These are phyloP conservation scores for Ceratocystis diversiconidia DNA, from an alignment of 2,329 filamentous ascomycete species.

Conservation along the genomic window DNA sequence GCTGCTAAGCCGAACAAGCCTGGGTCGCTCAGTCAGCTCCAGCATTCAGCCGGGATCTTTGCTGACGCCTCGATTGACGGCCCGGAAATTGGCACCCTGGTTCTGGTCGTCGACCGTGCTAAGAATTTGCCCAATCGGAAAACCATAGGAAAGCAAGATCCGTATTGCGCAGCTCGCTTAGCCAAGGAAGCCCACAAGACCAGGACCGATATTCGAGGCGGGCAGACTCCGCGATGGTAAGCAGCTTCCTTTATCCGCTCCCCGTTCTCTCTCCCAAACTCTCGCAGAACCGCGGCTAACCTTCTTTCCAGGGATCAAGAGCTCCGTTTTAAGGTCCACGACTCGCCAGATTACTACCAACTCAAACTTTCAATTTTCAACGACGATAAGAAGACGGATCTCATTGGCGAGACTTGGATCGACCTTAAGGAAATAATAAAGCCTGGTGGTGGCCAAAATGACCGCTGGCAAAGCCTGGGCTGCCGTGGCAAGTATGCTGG, in stretches of 20 bases:
- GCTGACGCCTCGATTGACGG: constrained; percentile 89
- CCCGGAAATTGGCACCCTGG: constrained; percentile 81
- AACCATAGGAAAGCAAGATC: constrained; percentile 96
- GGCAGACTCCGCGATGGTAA: constrained; percentile 91
- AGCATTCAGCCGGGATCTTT: constrained; percentile 81
- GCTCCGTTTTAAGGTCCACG: constrained; percentile 87
- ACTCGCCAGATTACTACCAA: constrained; percentile 90
- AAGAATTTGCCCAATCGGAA: constrained; percentile 96
- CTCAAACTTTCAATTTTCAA: constrained; percentile 95
- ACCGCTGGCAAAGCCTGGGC: constrained; percentile 77
- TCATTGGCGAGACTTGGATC: constrained; percentile 91
- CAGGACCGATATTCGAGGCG: constrained; percentile 79
- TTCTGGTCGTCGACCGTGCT: constrained; percentile 81
- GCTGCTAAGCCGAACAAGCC: constrained; percentile 36
- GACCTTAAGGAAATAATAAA: constrained; percentile 69
- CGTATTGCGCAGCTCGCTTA: constrained; percentile 83
- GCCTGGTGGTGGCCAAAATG: constrained; percentile 78
- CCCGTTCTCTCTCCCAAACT: not conserved
- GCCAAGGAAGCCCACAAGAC: constrained; percentile 98
- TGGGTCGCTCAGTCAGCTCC: constrained; percentile 43
- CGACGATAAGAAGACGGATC: constrained; percentile 92
- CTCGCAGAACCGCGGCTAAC: not conserved
- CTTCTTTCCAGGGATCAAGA: constrained; percentile 69
- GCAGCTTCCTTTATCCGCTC: constrained; percentile 14
- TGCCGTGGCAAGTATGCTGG: constrained; percentile 93